Conservation (phyloP, 2,329 filamentous ascomycete genomes). For the Talaromyces sp. region DNA sequence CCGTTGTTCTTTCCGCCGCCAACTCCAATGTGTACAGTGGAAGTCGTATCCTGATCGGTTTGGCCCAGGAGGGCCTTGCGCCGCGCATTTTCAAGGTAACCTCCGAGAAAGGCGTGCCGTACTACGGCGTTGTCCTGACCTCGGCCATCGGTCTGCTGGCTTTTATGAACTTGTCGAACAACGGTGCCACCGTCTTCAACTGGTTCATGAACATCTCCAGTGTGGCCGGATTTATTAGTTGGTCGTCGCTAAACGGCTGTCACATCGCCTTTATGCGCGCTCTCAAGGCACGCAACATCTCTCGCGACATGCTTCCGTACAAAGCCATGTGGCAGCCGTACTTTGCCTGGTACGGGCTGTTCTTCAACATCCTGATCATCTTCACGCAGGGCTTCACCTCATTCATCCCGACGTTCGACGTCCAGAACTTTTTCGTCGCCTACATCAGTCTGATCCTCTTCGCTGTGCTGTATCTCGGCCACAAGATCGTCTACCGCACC, state of each 20-base stretch:
- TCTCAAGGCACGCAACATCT: conserved; percentile 52
- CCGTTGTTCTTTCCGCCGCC: conserved; percentile 71
- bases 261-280: conserved; percentile 63
- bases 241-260: conserved; percentile 49
- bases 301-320: conserved; percentile 55
- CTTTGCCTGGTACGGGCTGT: conserved; percentile 60
- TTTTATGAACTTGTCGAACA: conserved; percentile 58
- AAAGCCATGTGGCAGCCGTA: conserved; percentile 59
- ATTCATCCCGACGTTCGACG: conserved; percentile 51
- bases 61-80: conserved; percentile 60
- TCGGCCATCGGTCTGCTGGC: conserved; percentile 58
- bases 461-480: conserved; percentile 48
- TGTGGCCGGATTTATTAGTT: conserved; percentile 65
- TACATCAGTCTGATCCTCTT: conserved; percentile 63
- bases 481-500: conserved; percentile 44
- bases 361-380: conserved; percentile 60
- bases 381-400: conserved; percentile 65
- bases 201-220: conserved; percentile 69
- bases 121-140: conserved; percentile 53
- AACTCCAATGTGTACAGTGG: conserved; percentile 73
- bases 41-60: conserved; percentile 61
- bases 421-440: conserved; percentile 58
- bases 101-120: conserved; percentile 59
- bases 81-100: conserved; percentile 58
- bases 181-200: conserved; percentile 59